Percentiles rank a stretch among this genome's conserved stretches.
These are phyloP conservation scores for Vigna trinervia DNA, from an alignment of 306 rosid genomes.

Conservation along the genomic window DNA sequence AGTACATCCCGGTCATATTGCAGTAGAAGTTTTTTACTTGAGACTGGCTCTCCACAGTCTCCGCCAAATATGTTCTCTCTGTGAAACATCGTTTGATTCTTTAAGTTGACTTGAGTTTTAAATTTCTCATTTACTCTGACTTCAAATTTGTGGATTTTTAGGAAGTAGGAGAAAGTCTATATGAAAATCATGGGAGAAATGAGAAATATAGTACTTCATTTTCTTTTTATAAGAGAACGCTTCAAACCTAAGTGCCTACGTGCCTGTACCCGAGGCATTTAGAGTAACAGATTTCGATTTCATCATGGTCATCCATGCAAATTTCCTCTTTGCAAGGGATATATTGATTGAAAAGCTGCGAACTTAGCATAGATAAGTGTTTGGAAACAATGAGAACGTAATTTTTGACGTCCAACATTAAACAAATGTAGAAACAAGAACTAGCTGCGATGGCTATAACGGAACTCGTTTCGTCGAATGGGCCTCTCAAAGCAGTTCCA, in stretches of 20 bases:
- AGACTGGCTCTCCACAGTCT: slow-evolving; percentile 83
- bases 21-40: slow-evolving; percentile 95
- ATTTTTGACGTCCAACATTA: too few relatives aligned
- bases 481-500: too few relatives aligned
- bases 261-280: not conserved
- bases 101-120: slow-evolving; percentile 36
- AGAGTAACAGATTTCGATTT: not conserved
- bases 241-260: not conserved
- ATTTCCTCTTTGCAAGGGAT: not conserved
- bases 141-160: slow-evolving; percentile 35
- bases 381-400: not conserved
- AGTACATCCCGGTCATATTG: slow-evolving; percentile 96
- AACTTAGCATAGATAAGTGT: not conserved
- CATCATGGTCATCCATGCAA: not conserved
- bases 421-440: not conserved
- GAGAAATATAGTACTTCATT: slow-evolving; percentile 34
- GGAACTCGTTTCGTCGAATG: too few relatives aligned
- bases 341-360: not conserved
- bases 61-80: slow-evolving; percentile 69
- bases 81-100: slow-evolving; percentile 43
- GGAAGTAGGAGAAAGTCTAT: slow-evolving; percentile 26
- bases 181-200: slow-evolving; percentile 42
- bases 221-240: slow-evolving; percentile 19
- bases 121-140: slow-evolving; percentile 41
- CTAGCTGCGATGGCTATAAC: too few relatives aligned